These are phyloP conservation scores for Leucocoprinus sp. DNA, from an alignment of 768 basidiomycete genomes.

Conservation along the genomic window DNA sequence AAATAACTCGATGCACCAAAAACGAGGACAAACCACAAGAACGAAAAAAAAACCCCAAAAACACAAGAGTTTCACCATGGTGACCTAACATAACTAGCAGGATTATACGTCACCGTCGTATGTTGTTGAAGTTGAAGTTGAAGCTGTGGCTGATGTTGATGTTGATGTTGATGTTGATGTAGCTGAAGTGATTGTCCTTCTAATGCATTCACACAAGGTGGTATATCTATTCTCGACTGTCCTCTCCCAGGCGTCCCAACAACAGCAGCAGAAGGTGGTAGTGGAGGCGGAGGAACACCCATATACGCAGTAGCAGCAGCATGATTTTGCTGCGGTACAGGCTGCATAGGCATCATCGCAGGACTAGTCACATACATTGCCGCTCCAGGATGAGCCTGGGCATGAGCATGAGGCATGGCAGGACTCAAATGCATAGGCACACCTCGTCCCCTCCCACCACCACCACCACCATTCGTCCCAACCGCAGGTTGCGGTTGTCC, in stretches of 20 bases:
- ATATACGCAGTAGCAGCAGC: conserved; percentile 45
- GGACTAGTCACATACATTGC: conserved; percentile 64
- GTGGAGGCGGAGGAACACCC: conserved; percentile 7
- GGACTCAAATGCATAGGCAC: conserved; percentile 60
- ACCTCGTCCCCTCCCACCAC: conserved; percentile 35
- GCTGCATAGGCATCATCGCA: conserved; percentile 56
- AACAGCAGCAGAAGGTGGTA: background rate
- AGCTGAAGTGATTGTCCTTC: conserved; percentile 26
- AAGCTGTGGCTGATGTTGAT: conserved; percentile 21
- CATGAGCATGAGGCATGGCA: conserved; percentile 49
- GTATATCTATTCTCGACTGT: conserved; percentile 37
- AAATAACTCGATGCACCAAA: conserved; percentile 10
- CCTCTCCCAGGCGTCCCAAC: conserved; percentile 41
- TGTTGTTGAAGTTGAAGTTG: conserved; percentile 14
- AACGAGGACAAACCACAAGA: background rate
- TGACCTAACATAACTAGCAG: conserved; percentile 35
- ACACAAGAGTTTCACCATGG: conserved; percentile 50
- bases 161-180: conserved; percentile 27
- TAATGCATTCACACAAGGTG: no score
- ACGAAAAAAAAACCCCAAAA: conserved; percentile 12
- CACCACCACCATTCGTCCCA: conserved; percentile 18
- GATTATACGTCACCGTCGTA: conserved; percentile 8
- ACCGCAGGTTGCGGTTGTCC: conserved; percentile 29
- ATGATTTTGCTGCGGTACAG: conserved; percentile 33
- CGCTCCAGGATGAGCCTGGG: conserved; percentile 44